phyloP scores from a whole-genome alignment of 495 filamentous ascomycete species.

The Durotheca rogersii region DNA sequence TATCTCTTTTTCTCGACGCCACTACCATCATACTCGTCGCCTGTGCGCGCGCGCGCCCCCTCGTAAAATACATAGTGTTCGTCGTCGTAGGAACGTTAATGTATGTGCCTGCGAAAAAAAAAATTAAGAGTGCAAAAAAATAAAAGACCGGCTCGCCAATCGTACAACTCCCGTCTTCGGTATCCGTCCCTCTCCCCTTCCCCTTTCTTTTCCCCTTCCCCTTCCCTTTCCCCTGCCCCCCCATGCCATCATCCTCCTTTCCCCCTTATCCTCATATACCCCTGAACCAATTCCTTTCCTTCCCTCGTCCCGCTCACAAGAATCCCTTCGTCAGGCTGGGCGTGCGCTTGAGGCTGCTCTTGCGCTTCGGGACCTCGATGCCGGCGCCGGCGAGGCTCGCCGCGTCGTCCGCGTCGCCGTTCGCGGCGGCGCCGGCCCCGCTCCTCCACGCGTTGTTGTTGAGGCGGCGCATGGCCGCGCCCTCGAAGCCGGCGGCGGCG shows the following conservation, averaged over 20 bases:
- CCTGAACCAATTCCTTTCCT: too few species aligned
- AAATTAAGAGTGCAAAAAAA: too few species aligned
- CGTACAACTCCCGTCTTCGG: too few species aligned
- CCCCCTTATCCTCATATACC: too few species aligned
- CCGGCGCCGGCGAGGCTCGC: constrained; percentile 29
- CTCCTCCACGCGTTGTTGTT: constrained; percentile 44
- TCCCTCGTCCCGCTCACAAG: too few species aligned
- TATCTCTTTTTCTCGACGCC: too few species aligned
- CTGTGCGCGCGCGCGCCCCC: too few species aligned
- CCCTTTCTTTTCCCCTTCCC: constrained; percentile 1
- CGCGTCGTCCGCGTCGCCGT: constrained; percentile 37
- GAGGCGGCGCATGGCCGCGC: too few species aligned
- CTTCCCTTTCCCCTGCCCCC: too few species aligned
- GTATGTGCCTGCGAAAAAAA: constrained; percentile 8
- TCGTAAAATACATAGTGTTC: constrained; percentile 17
- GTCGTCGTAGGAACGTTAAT: constrained; percentile 17
- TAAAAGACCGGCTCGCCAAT: not conserved
- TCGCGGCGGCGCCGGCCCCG: too few species aligned
- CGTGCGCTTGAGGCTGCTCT: constrained; percentile 55
- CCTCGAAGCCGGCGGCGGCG: constrained; percentile 36
- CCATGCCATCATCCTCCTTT: too few species aligned
- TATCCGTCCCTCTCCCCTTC: not conserved
- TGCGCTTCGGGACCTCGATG: constrained; percentile 53
- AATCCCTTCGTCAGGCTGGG: constrained; percentile 59
- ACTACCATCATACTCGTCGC: constrained; percentile 30